Conservation (phyloP, 495 filamentous ascomycete species). For the Podospora pseudoanserina region DNA sequence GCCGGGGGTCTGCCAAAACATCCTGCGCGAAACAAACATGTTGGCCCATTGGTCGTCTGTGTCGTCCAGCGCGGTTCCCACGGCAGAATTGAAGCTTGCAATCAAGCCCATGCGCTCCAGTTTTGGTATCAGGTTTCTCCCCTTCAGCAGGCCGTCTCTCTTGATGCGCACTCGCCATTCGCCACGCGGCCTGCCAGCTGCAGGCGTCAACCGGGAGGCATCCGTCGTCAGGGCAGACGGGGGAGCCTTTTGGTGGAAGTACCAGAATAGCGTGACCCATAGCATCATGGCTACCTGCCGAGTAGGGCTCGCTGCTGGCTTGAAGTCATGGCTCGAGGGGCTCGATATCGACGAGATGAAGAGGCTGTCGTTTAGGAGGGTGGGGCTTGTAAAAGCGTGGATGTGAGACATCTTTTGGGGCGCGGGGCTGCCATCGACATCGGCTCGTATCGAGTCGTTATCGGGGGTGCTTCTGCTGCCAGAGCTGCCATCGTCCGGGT, state of each 20-base stretch:
- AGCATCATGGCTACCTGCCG: slow-evolving; percentile 93
- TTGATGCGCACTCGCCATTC: slow-evolving; percentile 88
- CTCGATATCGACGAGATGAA: slow-evolving; percentile 90
- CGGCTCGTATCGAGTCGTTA: not conserved
- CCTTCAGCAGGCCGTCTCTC: slow-evolving; percentile 80
- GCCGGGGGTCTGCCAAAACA: slow-evolving; percentile 91
- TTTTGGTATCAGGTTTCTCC: slow-evolving; percentile 77
- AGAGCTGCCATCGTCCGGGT: slow-evolving; percentile 7
- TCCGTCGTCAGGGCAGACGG: slow-evolving; percentile 53
- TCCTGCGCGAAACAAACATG: slow-evolving; percentile 76
- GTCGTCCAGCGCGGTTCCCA: slow-evolving; percentile 63
- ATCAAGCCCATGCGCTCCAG: slow-evolving; percentile 91
- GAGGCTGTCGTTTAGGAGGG: slow-evolving; percentile 71
- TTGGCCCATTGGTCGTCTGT: slow-evolving; percentile 63
- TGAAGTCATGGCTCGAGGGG: slow-evolving; percentile 74
- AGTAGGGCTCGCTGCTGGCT: slow-evolving; percentile 71
- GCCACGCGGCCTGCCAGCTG: slow-evolving; percentile 66
- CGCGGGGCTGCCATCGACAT: not conserved
- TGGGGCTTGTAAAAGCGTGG: slow-evolving; percentile 67
- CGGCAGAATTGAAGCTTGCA: slow-evolving; percentile 66
- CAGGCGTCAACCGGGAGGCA: slow-evolving; percentile 61
- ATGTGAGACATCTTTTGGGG: slow-evolving; percentile 38
- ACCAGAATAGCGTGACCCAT: slow-evolving; percentile 94
- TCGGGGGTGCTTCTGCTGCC: slow-evolving; percentile 22
- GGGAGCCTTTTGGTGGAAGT: slow-evolving; percentile 78